Conservation (phyloP, 2,329 filamentous ascomycete species). For the Coccinonectria pachysandricola region DNA sequence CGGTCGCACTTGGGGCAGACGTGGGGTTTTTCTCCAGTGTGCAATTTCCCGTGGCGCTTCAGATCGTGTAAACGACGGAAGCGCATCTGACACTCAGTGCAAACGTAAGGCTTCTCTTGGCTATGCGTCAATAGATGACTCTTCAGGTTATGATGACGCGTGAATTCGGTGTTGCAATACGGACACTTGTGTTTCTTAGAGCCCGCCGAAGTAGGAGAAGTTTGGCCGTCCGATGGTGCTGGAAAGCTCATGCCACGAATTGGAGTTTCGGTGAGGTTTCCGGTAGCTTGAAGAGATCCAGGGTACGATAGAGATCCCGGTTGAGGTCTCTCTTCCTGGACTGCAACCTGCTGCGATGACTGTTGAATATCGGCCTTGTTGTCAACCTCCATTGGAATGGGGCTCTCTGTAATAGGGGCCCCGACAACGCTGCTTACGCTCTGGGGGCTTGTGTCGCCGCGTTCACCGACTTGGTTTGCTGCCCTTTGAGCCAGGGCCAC, state of each 20-base stretch:
- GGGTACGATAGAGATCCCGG: constrained; percentile 45
- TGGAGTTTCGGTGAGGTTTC: constrained; percentile 33
- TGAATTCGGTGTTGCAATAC: constrained; percentile 94
- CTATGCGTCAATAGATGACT: constrained; percentile 95
- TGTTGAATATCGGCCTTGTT: constrained; percentile 27
- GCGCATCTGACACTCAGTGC: constrained; percentile 82
- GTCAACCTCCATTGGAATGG: constrained; percentile 46
- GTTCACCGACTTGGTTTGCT: constrained; percentile 27
- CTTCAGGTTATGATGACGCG: constrained; percentile 93
- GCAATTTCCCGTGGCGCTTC: constrained; percentile 91
- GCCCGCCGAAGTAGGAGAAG: constrained; percentile 46
- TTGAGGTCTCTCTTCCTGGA: constrained; percentile 41
- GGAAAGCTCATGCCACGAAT: constrained; percentile 48
- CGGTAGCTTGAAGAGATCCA: constrained; percentile 35
- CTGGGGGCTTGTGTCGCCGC: constrained; percentile 32
- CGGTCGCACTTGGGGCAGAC: constrained; percentile 91
- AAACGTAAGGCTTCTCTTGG: constrained; percentile 95
- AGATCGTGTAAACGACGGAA: constrained; percentile 90
- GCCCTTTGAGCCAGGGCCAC: constrained; percentile 24
- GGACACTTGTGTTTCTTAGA: constrained; percentile 93
- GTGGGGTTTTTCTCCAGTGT: constrained; percentile 92
- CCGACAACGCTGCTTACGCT: constrained; percentile 33
- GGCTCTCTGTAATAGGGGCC: constrained; percentile 37
- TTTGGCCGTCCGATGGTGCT: constrained; percentile 35
- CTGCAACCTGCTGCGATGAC: constrained; percentile 29